Evolutionary conservation across 179 eudicot genomes (phyloP).

Genomic region (Drosera spatulata): DNA sequence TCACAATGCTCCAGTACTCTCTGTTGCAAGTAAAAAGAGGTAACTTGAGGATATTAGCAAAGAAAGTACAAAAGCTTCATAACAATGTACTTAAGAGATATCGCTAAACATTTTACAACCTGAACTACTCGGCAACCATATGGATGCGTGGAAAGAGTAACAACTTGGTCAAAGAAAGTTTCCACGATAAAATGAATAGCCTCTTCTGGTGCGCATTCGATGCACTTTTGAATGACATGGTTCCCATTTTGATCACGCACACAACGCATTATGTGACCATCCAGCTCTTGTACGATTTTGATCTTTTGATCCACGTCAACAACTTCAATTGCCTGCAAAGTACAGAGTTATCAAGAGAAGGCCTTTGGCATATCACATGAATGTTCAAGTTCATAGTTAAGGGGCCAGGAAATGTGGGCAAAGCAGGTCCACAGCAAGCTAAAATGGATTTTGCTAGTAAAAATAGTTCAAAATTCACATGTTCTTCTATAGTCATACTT

Average conservation of each 20-base stretch:
- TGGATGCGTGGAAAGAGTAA: conserved; percentile 52
- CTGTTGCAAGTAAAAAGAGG: conserved; percentile 16
- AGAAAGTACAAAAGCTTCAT: not conserved
- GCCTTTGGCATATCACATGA: not conserved
- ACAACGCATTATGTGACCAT: conserved; percentile 56
- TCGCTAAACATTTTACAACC: conserved; percentile 13
- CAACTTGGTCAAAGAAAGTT: conserved; percentile 47
- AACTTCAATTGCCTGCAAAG: conserved; percentile 42
- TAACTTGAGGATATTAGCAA: not conserved
- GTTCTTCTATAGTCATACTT: too few relatives aligned
- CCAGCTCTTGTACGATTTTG: conserved; percentile 43
- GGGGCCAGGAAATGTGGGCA: not conserved
- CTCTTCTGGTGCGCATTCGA: conserved; percentile 54
- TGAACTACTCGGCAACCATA: conserved; percentile 69
- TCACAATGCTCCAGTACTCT: conserved; percentile 61
- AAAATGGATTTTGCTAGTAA: too few relatives aligned
- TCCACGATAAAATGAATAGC: conserved; percentile 37
- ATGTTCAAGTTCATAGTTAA: not conserved
- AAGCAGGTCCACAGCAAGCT: too few relatives aligned
- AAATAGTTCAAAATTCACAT: too few relatives aligned
- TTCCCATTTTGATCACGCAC: conserved; percentile 73
- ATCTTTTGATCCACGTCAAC: conserved; percentile 44
- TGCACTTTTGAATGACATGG: conserved; percentile 67
- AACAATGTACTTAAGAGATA: not conserved
- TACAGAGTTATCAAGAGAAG: not conserved